Evolutionary conservation across 495 filamentous ascomycete species (phyloP), one percentile per base, ranked within the genome.

Genomic region (Daldinia decipiens): DNA sequence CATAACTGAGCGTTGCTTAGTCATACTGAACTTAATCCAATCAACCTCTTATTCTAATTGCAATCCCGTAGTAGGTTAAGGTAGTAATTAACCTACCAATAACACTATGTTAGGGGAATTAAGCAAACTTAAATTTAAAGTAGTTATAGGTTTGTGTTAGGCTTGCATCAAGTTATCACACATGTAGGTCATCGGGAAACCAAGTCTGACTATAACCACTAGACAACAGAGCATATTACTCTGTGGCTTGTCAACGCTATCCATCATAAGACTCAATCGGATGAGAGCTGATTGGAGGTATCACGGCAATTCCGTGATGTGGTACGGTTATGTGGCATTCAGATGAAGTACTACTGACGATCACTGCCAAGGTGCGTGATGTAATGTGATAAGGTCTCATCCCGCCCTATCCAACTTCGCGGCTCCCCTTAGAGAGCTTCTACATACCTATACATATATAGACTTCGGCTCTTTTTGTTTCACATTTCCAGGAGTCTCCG

Each of bases 341-440:
- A 56, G 53, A 61, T 63, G 55, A 68, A 68, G 39, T 68, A 60
- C 56, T 58, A 72, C 65, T 60, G 70, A 72, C 54, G 70, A 72
- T 72, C 70, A 65, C 24, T 72, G 36, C 64, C 55, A 59, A 65
- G 38, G 19, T 43, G 27, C 34, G 53, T 36, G 53, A 62, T 58
- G 52, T 24, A 59, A 53, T 51, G 59, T 59, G 69, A 67, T 64
- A 12, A 27, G 62, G 62, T 63, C 57, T 36, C 52, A 62, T 62
- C 52, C 58, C 53, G 43, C 32, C 59, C 31, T 47, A 63, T 63
- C 63, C 69, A 59, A 59, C 52, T 8, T n/a, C n/a, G 53, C 63
- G 63, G 63, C 55, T 62, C 68, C 58, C 53, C 19, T 51, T 53
- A 12, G 39, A 32, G 31, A 26, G 13, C 52, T 11, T 53, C 13